phyloP scores from a whole-genome alignment of 441 rosid genomes.

The Arabidopsis hybrid region DNA sequence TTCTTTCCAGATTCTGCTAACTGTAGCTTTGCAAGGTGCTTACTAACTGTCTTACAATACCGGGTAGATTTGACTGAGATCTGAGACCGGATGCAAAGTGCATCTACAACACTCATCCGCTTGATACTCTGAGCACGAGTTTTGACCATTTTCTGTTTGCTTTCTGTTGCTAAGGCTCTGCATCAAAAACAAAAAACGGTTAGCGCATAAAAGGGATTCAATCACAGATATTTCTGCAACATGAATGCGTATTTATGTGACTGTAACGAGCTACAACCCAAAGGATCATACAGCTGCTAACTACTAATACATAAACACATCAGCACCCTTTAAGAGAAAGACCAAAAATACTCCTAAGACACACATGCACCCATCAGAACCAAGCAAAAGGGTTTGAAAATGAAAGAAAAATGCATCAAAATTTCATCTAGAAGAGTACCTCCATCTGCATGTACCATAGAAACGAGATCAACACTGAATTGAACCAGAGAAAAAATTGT shows the following conservation, averaged over 20 bases:
- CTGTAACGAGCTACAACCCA: not conserved
- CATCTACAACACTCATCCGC: slow-evolving; percentile 28
- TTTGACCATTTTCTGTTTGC: slow-evolving; percentile 36
- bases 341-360: slow-evolving; percentile 3
- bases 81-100: slow-evolving; percentile 26
- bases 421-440: not conserved
- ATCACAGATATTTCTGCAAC: not conserved
- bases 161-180: slow-evolving; percentile 32
- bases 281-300: slow-evolving; percentile 21
- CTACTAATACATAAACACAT: slow-evolving; percentile 23
- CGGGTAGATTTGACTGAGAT: slow-evolving; percentile 25
- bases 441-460: not conserved
- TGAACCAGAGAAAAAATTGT: not conserved
- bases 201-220: slow-evolving; percentile 28
- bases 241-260: slow-evolving; percentile 14
- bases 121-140: slow-evolving; percentile 16
- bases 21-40: slow-evolving; percentile 23
- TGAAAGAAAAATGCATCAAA: slow-evolving; percentile 5
- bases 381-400: slow-evolving; percentile 18
- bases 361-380: slow-evolving; percentile 16
- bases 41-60: slow-evolving; percentile 22
- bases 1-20: slow-evolving; percentile 30
- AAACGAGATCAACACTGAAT: slow-evolving; percentile 2
- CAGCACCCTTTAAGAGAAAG: not conserved
- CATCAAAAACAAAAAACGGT: slow-evolving; percentile 16